Evolutionary conservation across 2,329 filamentous ascomycete species (phyloP), one percentile per base, ranked within the genome.

Genomic region (Paraconiothyrium brasiliense): DNA sequence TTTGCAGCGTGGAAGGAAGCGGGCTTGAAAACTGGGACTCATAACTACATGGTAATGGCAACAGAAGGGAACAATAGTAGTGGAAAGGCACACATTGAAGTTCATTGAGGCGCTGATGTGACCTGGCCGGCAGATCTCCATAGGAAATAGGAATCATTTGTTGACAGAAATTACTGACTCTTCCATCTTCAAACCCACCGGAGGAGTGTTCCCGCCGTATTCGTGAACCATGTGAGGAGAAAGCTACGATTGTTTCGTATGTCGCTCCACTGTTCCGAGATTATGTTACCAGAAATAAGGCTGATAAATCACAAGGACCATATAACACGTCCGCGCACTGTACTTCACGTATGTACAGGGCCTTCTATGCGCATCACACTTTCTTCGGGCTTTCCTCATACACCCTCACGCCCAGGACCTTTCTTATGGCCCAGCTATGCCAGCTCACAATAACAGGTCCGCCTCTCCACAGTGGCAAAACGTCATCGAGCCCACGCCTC

Each of bases 41-140:
- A 59, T 43, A 58, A 63, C n/a, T 60, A 62, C 30, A 56, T 57
- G 56, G 84, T 86, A 35, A 73, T 85, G 34, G 84, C 84, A 11
- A 83, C 81, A 0, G 84, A 86, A 72, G 84, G 82, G 4, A 85
- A 84, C 44, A 62, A 70, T 59, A 64, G 59, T 34, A 61, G 54
- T 41, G 67, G 67, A 20, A 50, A 50, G 30, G 48, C 48, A 11
- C 6, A 20, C 16, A 50, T 50, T 20, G 48, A 50, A 16, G 48
- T 50, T 8, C 48, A 50, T 34, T 34, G n/a, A 50, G 30, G 46
- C 9, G 41, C 10, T 46, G 43, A 24, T 2, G 11, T 22, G 8
- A 46, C 4, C 20, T 46, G n/a, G 11, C 14, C 4, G 14, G 35
- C 35, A 46, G 20, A 22, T 24, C 7, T 44, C 37, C 11, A 39